Evolutionary conservation across 164 flowering plant genomes (phyloP).

Genomic region (Umbilicus rupestris): DNA sequence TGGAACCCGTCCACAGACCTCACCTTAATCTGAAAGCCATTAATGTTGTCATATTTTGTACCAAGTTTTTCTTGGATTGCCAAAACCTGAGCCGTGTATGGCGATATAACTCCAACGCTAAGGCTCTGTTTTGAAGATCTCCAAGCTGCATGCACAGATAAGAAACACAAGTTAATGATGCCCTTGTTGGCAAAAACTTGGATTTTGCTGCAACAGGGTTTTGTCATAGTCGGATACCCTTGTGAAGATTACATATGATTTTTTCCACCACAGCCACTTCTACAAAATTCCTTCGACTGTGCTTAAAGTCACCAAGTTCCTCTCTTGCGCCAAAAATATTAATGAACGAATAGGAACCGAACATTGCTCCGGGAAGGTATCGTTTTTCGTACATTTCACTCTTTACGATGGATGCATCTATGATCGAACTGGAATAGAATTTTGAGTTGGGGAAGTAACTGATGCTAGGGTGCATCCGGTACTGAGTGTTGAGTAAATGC

Average conservation of each 20-base stretch:
- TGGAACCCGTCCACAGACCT: constrained; percentile 52
- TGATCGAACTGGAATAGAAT: constrained; percentile 24
- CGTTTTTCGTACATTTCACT: constrained; percentile 16
- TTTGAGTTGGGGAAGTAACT: constrained; percentile 36
- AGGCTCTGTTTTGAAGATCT: constrained; percentile 22
- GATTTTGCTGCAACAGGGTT: too few species aligned
- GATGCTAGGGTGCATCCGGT: constrained; percentile 48
- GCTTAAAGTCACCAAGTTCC: constrained; percentile 30
- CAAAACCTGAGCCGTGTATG: constrained; percentile 48
- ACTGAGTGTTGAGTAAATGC: constrained; percentile 37
- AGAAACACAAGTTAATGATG: not conserved
- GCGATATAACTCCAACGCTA: constrained; percentile 62
- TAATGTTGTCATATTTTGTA: constrained; percentile 20
- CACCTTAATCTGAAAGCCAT: constrained; percentile 32
- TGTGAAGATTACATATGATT: constrained; percentile 26
- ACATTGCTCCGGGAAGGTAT: constrained; percentile 32
- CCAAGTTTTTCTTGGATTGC: constrained; percentile 30
- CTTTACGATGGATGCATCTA: constrained; percentile 27
- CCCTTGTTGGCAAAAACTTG: too few species aligned
- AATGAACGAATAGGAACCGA: constrained; percentile 43
- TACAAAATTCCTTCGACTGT: constrained; percentile 34
- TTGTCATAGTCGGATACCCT: constrained; percentile 22
- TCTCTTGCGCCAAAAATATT: constrained; percentile 35
- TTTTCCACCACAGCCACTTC: constrained; percentile 33
- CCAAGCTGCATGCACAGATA: constrained; percentile 32